Conservation (phyloP, 192 early-diverging fungal species). For the Coemansia asiatica region DNA sequence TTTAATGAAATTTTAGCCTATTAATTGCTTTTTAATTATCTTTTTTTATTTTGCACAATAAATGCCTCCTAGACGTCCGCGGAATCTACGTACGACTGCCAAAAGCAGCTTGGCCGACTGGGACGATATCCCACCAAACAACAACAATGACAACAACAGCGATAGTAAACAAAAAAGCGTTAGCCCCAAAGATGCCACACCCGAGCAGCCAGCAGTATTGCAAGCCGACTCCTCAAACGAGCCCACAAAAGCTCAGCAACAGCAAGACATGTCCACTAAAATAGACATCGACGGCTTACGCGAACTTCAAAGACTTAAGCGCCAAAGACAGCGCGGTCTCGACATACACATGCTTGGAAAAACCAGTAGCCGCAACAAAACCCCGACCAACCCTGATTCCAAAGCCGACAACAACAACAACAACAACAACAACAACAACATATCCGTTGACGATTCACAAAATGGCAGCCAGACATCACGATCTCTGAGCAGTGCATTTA, state of each 20-base stretch:
- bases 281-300: conserved; percentile 24
- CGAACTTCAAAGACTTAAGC: conserved; percentile 25
- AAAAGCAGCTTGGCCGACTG: conserved; percentile 24
- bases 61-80: conserved; percentile 47
- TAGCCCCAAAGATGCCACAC: too few relatives aligned
- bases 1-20: too few relatives aligned
- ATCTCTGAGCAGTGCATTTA: conserved; percentile 64
- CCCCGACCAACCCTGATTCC: neutral
- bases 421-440: neutral
- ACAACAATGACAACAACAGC: conserved; percentile 25
- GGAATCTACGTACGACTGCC: conserved; percentile 39
- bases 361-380: conserved; percentile 20
- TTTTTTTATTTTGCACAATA: neutral
- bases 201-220: too few relatives aligned
- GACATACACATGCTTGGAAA: conserved; percentile 21
- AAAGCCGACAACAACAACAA: conserved; percentile 5
- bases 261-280: conserved; percentile 30
- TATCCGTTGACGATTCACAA: neutral
- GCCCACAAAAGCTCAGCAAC: too few relatives aligned
- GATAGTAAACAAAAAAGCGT: conserved; percentile 52
- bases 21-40: neutral
- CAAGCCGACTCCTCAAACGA: too few relatives aligned
- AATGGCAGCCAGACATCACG: conserved; percentile 27
- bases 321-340: conserved; percentile 22
- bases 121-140: conserved; percentile 62